Base-by-base conservation (phyloP, 2,329 filamentous ascomycete species). In the Penicillium concentricum region DNA sequence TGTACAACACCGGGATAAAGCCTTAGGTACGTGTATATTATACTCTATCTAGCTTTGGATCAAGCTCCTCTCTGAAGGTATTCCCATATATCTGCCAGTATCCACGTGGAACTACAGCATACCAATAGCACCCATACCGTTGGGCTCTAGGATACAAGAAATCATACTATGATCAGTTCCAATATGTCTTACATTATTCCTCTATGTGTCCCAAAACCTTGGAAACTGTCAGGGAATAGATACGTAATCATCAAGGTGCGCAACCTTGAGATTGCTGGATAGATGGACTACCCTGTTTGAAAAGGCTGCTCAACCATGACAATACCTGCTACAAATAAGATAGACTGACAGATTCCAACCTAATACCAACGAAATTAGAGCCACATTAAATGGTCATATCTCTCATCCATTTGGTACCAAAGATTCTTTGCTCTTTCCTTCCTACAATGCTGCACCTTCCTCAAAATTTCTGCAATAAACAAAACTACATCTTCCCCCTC, bases 401-500 rank as follows among this genome's bases (percentile, higher is more conserved):
- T 32, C 12, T 13, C 10, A 30, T 43, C 7, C 16, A 5, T 5
- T 15, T 20, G 2, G 7, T 16, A 30, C 12, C 12, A 10, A 18
- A 8, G 2, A 12, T 32, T 9, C 26, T 45, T 16, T 6, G 18
- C 15, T 22, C 26, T 32, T 32, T 45, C 51, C 37, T 54, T 54
- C 44, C 35, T 30, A 2, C 4, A 7, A 22, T 39, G 24, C 2
- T 22, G 50, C 18, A 38, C 50, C 30, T 52, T 45, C 50, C 32
- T 32, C 3, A 38, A 5, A 30, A n/a, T 9, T 22, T 16, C 20
- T 37, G 12, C n/a, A 22, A 20, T 20, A 1, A n/a, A 54, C 18
- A 26, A 41, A 35, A 35, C n/a, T 52, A 47, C 42, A 26, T 43
- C 24, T 15, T 20, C 26, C 35, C 32, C 42, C 42, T 56, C 28